phyloP scores from a whole-genome alignment of 129 eudicot species.

The Solidago caesia region DNA sequence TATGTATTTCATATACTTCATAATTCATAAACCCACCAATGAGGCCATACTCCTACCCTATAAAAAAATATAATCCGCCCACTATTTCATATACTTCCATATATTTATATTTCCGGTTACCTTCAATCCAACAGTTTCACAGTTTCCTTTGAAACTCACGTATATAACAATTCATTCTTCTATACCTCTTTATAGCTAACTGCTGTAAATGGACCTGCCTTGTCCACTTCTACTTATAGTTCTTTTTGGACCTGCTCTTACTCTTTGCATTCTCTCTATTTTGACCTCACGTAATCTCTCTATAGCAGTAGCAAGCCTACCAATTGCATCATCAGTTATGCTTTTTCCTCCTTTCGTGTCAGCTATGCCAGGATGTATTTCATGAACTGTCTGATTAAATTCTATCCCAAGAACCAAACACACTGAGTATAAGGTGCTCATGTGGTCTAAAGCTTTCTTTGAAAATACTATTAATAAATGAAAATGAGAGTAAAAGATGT shows the following conservation, averaged over 20 bases:
- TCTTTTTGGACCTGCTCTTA: constrained; percentile 24
- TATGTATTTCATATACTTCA: too few relatives aligned
- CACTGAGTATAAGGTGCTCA: constrained; percentile 51
- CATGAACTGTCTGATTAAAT: constrained; percentile 55
- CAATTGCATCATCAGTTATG: constrained; percentile 58
- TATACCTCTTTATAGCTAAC: too few relatives aligned
- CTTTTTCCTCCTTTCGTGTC: constrained; percentile 51
- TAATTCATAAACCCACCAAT: too few relatives aligned
- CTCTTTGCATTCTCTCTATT: constrained; percentile 77
- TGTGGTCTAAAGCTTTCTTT: constrained; percentile 47
- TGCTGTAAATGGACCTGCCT: too few relatives aligned
- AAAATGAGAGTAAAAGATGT: neutral
- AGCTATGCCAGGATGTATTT: constrained; percentile 70
- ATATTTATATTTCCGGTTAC: too few relatives aligned
- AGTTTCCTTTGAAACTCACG: too few relatives aligned
- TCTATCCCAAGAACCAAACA: constrained; percentile 90
- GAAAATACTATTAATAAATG: neutral
- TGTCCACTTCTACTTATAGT: neutral
- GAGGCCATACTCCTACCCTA: too few relatives aligned
- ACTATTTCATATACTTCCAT: too few relatives aligned
- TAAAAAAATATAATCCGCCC: too few relatives aligned
- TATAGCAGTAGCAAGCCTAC: constrained; percentile 51
- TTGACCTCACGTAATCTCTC: constrained; percentile 65
- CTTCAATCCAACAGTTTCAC: too few relatives aligned
- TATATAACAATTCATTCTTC: too few relatives aligned